A percentile compares a stretch with the other conserved stretches of the same genome.
These are phyloP conservation scores for Pyrenophora tritici-repentis DNA, from an alignment of 2,329 filamentous ascomycete genomes.

Conservation along the genomic window DNA sequence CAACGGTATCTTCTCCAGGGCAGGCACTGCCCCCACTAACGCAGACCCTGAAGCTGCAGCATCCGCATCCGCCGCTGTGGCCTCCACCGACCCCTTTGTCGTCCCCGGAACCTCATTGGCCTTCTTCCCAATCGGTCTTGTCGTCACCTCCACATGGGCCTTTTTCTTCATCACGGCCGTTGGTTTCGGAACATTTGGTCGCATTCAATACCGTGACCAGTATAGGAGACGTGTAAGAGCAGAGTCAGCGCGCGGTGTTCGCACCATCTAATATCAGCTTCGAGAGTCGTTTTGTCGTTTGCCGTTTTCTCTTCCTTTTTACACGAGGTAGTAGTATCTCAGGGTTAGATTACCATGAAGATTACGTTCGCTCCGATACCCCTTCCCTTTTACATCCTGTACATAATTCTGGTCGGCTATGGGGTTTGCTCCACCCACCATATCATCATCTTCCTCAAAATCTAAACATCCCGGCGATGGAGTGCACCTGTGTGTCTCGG, in stretches of 20 bases:
- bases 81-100: constrained; percentile 60
- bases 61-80: constrained; percentile 50
- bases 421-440: constrained; percentile 3
- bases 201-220: constrained; percentile 68
- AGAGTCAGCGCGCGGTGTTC: constrained; percentile 40
- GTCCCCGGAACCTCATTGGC: constrained; percentile 70
- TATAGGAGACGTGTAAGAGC: constrained; percentile 61
- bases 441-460: not conserved
- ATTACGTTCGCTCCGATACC: constrained; percentile 26
- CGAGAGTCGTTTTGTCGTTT: not conserved
- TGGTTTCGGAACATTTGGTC: constrained; percentile 68
- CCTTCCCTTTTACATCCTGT: constrained; percentile 25
- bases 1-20: constrained; percentile 69
- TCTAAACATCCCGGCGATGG: constrained; percentile 7
- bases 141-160: constrained; percentile 68
- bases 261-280: constrained; percentile 39
- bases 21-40: constrained; percentile 55
- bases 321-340: constrained; percentile 4
- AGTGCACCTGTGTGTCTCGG: not conserved
- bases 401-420: constrained; percentile 21
- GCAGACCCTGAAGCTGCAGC: constrained; percentile 50
- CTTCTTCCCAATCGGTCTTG: constrained; percentile 71
- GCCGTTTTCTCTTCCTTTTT: not conserved
- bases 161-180: constrained; percentile 58
- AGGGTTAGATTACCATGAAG: constrained; percentile 11